Evolutionary conservation across 1,284 basidiomycete genomes (phyloP).

Genomic region (Ceratorhiza oryzae-sativae): DNA sequence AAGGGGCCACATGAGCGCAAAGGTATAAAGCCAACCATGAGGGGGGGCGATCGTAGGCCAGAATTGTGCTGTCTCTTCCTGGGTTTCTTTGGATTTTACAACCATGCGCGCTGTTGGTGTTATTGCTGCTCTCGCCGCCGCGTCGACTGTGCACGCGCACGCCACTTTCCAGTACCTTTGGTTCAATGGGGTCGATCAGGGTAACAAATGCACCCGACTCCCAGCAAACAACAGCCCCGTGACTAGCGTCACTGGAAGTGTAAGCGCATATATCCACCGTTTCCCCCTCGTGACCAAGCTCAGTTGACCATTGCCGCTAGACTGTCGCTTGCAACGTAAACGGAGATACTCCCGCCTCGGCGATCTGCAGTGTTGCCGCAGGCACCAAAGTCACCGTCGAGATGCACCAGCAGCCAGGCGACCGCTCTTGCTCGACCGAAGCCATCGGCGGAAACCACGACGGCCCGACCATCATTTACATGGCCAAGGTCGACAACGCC

Average conservation of each 20-base stretch:
- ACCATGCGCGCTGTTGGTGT: constrained; percentile 20
- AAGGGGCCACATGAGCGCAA: background rate
- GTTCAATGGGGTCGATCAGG: constrained; percentile 30
- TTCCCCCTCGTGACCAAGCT: background rate
- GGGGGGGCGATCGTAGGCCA: background rate
- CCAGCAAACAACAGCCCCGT: constrained; percentile 40
- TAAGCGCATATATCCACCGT: constrained; percentile 28
- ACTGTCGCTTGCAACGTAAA: constrained; percentile 42
- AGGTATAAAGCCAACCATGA: background rate
- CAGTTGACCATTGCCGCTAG: background rate
- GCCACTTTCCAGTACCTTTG: constrained; percentile 44
- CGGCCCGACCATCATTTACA: constrained; percentile 41
- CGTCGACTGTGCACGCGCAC: constrained; percentile 40
- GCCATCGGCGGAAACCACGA: constrained; percentile 45
- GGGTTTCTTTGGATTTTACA: background rate
- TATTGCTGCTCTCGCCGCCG: constrained; percentile 30
- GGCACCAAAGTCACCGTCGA: constrained; percentile 43
- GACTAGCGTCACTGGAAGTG: constrained; percentile 3
- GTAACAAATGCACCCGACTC: constrained; percentile 34
- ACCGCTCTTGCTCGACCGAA: constrained; percentile 42
- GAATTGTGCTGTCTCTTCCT: background rate
- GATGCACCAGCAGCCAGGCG: constrained; percentile 45
- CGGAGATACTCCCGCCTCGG: constrained; percentile 28
- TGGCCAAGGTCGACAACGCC: constrained; percentile 44
- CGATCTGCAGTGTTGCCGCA: constrained; percentile 40